phyloP scores from a whole-genome alignment of 1,284 basidiomycete species.

The Pisolithus thermaeus region DNA sequence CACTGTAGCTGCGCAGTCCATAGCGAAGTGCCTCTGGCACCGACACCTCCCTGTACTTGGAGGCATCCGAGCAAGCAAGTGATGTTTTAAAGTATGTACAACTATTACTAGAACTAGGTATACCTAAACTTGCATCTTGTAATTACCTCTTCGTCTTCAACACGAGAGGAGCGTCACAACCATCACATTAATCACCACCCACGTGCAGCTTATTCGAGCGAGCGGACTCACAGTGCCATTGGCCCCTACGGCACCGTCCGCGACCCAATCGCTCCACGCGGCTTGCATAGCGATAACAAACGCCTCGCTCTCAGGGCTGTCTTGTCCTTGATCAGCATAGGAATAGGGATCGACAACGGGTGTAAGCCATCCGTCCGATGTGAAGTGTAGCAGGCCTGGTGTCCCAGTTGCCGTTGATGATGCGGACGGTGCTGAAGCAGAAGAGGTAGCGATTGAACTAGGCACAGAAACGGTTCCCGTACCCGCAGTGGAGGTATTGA shows the following conservation, averaged over 20 bases:
- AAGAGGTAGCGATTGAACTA: conserved; percentile 4
- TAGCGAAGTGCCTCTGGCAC: too few species aligned
- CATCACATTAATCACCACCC: neutral
- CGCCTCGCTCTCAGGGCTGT: conserved; percentile 60
- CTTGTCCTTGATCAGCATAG: conserved; percentile 41
- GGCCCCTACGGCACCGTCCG: conserved; percentile 42
- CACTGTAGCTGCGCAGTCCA: too few species aligned
- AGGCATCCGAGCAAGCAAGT: too few species aligned
- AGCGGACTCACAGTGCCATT: conserved; percentile 19
- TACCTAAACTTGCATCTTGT: too few species aligned
- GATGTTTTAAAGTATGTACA: too few species aligned
- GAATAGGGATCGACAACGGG: conserved; percentile 69
- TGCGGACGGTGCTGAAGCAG: conserved; percentile 8
- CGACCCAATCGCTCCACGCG: conserved; percentile 67
- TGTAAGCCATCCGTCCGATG: conserved; percentile 52
- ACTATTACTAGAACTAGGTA: too few species aligned
- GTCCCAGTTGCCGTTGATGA: conserved; percentile 11
- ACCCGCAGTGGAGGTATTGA: conserved; percentile 8
- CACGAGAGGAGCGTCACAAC: neutral
- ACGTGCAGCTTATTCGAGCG: too few species aligned
- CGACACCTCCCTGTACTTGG: too few species aligned
- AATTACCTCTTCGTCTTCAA: neutral
- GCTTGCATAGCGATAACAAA: conserved; percentile 69
- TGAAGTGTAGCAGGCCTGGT: conserved; percentile 33
- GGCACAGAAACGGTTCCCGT: conserved; percentile 4